phyloP scores from a whole-genome alignment of 345 rosid species.

The Laguncularia racemosa region DNA sequence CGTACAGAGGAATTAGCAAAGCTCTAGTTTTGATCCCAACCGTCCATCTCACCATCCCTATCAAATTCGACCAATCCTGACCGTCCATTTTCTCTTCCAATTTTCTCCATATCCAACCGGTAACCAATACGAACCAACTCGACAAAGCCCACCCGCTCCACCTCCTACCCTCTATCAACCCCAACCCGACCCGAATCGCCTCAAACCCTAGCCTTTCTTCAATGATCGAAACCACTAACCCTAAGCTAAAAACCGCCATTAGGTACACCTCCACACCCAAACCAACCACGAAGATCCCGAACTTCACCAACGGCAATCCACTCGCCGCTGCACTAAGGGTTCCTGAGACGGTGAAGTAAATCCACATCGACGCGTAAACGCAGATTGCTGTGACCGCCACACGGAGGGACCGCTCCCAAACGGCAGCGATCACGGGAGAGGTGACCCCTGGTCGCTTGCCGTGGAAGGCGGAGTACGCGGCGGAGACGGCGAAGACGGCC shows the following conservation, averaged over 20 bases:
- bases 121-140: constrained; percentile 29
- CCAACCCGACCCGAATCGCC: constrained; percentile 42
- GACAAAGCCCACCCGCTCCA: constrained; percentile 44
- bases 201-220: constrained; percentile 58
- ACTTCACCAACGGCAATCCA: constrained; percentile 14
- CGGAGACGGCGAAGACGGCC: constrained; percentile 15
- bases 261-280: constrained; percentile 41
- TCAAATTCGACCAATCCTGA: constrained; percentile 13
- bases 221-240: constrained; percentile 48
- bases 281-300: constrained; percentile 22
- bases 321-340: constrained; percentile 16
- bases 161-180: constrained; percentile 51
- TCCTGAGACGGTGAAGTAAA: constrained; percentile 26
- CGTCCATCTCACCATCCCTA: constrained; percentile 28
- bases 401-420: constrained; percentile 32
- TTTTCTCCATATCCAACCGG: constrained; percentile 42
- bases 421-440: constrained; percentile 15
- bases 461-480: constrained; percentile 13
- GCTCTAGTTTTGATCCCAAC: constrained; percentile 28
- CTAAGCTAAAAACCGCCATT: constrained; percentile 52
- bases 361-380: constrained; percentile 32
- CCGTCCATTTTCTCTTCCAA: constrained; percentile 41
- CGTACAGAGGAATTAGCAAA: constrained; percentile 43
- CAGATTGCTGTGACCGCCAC: constrained; percentile 38
- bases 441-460: no score